phyloP scores from a whole-genome alignment of 2,329 filamentous ascomycete genomes.

The Metarhizium sp. region DNA sequence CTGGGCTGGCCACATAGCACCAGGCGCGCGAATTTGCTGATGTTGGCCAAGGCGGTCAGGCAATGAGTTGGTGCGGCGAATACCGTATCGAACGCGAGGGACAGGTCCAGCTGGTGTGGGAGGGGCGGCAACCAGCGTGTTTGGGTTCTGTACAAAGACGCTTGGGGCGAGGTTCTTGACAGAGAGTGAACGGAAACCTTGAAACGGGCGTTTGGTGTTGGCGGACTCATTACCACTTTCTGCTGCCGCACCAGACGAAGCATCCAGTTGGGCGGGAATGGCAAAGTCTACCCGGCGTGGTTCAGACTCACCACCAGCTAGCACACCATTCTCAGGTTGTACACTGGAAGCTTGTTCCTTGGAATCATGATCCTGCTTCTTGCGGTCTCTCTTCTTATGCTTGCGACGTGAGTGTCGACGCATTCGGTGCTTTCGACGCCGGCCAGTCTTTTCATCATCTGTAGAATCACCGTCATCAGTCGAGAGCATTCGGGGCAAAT shows the following conservation, averaged over 20 bases:
- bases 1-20: slow-evolving; percentile 39
- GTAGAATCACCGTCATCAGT: slow-evolving; percentile 33
- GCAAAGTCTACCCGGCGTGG: slow-evolving; percentile 52
- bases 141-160: slow-evolving; percentile 50
- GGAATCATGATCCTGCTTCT: slow-evolving; percentile 33
- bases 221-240: slow-evolving; percentile 13
- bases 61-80: slow-evolving; percentile 65
- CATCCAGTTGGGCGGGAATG: slow-evolving; percentile 18
- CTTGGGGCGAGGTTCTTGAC: slow-evolving; percentile 61
- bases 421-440: slow-evolving; percentile 21
- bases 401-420: slow-evolving; percentile 24
- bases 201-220: slow-evolving; percentile 35
- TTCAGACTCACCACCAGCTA: slow-evolving; percentile 10
- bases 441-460: slow-evolving; percentile 32
- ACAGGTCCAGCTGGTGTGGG: slow-evolving; percentile 33
- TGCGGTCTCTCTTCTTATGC: slow-evolving; percentile 23
- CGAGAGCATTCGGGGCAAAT: slow-evolving; percentile 27
- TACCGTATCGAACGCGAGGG: slow-evolving; percentile 51
- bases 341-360: slow-evolving; percentile 15
- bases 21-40: slow-evolving; percentile 34
- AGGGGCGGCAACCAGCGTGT: slow-evolving; percentile 12
- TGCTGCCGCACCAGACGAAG: slow-evolving; percentile 16
- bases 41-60: slow-evolving; percentile 54
- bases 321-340: slow-evolving; percentile 20
- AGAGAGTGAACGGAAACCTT: slow-evolving; percentile 46